Evolutionary conservation across 306 rosid species (phyloP).

Genomic region (Morella rubra): DNA sequence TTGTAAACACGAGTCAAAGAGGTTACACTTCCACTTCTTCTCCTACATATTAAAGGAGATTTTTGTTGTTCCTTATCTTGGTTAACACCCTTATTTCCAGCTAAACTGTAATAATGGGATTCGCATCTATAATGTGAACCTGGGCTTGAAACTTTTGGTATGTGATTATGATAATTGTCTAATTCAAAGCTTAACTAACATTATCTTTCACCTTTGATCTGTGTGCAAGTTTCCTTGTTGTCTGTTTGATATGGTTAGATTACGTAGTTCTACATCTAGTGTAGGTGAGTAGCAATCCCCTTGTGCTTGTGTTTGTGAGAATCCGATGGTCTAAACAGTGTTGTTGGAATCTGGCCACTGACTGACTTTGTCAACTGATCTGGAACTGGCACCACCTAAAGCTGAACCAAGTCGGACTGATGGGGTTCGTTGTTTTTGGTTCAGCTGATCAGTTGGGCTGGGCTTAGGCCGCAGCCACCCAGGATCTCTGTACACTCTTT

Average conservation of each 20-base stretch:
- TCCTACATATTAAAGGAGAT: conserved; percentile 6
- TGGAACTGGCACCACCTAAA: too few relatives aligned
- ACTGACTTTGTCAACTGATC: too few relatives aligned
- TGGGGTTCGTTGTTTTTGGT: too few relatives aligned
- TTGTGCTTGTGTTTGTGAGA: too few relatives aligned
- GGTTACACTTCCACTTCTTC: conserved; percentile 45
- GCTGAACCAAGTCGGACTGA: too few relatives aligned
- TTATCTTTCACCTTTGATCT: conserved; percentile 13
- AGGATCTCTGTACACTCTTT: not conserved
- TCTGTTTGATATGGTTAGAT: not conserved
- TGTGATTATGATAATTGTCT: not conserved
- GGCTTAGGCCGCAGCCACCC: too few relatives aligned
- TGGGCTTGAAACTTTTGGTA: not conserved
- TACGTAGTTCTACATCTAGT: not conserved
- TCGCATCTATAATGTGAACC: not conserved
- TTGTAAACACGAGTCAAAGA: conserved; percentile 62
- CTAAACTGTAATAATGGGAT: not conserved
- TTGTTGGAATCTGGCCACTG: too few relatives aligned
- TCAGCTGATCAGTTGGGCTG: too few relatives aligned
- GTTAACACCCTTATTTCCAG: not conserved
- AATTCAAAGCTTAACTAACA: conserved; percentile 10
- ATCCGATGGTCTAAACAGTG: too few relatives aligned
- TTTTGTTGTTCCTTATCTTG: conserved; percentile 1
- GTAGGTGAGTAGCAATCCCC: too few relatives aligned
- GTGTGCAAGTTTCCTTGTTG: conserved; percentile 11